Evolutionary conservation across 2,329 filamentous ascomycete species (phyloP).

Genomic region (Exophiala lecanii-corni): DNA sequence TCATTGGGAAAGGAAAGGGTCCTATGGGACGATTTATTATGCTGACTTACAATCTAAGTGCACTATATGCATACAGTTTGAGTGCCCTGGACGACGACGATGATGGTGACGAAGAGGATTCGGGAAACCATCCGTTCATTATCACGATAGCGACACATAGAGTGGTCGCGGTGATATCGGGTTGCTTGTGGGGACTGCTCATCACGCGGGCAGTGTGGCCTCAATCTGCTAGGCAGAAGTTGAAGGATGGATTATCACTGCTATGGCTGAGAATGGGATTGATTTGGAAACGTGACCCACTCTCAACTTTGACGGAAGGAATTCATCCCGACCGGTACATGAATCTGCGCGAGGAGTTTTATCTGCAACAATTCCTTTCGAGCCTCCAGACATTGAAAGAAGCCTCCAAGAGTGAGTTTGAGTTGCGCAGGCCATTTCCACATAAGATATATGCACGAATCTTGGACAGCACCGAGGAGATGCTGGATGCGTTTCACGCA

Average conservation of each 20-base stretch:
- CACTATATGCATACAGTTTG: slow-evolving; percentile 88
- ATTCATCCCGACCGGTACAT: slow-evolving; percentile 65
- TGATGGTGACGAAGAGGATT: slow-evolving; percentile 79
- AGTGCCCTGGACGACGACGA: slow-evolving; percentile 68
- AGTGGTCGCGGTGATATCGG: slow-evolving; percentile 77
- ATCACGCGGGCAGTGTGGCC: slow-evolving; percentile 90
- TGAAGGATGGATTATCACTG: slow-evolving; percentile 84
- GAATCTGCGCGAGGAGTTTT: slow-evolving; percentile 79
- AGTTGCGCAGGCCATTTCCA: slow-evolving; percentile 82
- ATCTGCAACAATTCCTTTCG: slow-evolving; percentile 72
- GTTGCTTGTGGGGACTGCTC: slow-evolving; percentile 87
- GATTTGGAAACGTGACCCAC: slow-evolving; percentile 90
- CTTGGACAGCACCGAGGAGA: slow-evolving; percentile 71
- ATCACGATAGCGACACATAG: slow-evolving; percentile 83
- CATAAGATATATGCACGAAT: slow-evolving; percentile 67
- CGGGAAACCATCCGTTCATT: slow-evolving; percentile 76
- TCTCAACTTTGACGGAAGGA: slow-evolving; percentile 65
- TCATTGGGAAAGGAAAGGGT: slow-evolving; percentile 75
- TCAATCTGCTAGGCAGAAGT: slow-evolving; percentile 80
- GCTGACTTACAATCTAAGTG: slow-evolving; percentile 92
- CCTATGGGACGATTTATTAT: slow-evolving; percentile 91
- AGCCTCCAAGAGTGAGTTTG: slow-evolving; percentile 78
- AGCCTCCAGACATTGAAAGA: slow-evolving; percentile 69
- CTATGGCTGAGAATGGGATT: slow-evolving; percentile 91
- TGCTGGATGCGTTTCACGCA: slow-evolving; percentile 90